phyloP scores from a whole-genome alignment of 208 protist genomes.

The Leishmania tarentolae region DNA sequence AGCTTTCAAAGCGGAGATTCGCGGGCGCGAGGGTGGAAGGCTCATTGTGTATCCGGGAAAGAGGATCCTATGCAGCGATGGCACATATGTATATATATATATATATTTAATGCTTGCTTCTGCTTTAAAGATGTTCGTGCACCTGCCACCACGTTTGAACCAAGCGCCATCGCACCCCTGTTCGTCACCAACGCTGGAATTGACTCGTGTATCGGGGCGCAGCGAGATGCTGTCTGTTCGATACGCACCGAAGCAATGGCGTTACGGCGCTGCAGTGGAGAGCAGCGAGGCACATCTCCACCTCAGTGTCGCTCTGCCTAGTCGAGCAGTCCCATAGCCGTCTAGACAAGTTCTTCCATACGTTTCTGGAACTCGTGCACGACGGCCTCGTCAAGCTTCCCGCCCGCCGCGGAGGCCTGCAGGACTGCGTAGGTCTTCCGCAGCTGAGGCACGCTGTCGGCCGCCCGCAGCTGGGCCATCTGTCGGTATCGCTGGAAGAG shows the following conservation, averaged over 20 bases:
- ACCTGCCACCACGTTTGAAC: background rate
- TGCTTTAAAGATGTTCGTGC: background rate
- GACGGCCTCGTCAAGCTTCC: slow-evolving; percentile 39
- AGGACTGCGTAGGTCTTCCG: slow-evolving; percentile 43
- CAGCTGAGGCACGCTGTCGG: slow-evolving; percentile 59
- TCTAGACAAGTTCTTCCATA: slow-evolving; percentile 46
- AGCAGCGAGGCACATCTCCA: background rate
- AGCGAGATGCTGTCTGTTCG: background rate
- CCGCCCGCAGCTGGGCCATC: slow-evolving; percentile 63
- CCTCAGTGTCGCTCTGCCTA: slow-evolving; percentile 1
- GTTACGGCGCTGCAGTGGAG: background rate
- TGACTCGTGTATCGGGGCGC: background rate
- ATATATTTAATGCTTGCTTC: background rate
- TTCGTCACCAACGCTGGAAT: background rate
- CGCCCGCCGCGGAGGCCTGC: slow-evolving; percentile 21
- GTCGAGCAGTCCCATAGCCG: slow-evolving; percentile 33
- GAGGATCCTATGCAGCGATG: background rate
- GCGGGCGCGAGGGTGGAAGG: background rate
- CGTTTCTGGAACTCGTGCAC: slow-evolving; percentile 47
- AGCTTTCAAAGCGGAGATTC: background rate
- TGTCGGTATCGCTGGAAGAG: slow-evolving; percentile 59
- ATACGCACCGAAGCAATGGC: background rate
- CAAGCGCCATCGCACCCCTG: background rate
- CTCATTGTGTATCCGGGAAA: background rate
- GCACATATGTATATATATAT: too few species aligned